phyloP scores from a whole-genome alignment of 768 basidiomycete genomes.

The Sistotremastrum niveocremeum region DNA sequence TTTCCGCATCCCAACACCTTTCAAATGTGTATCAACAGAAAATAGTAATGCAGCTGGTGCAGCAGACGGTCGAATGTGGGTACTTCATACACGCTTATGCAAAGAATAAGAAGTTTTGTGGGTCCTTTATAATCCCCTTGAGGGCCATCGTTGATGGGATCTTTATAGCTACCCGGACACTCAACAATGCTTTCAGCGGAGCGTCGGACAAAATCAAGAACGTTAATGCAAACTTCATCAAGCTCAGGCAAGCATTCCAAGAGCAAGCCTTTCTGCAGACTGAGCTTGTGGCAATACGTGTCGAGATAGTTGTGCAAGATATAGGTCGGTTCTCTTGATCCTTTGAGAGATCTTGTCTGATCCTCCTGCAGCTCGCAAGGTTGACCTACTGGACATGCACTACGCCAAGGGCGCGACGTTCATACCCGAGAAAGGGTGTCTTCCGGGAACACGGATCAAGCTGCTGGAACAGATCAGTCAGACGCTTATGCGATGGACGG shows the following conservation, averaged over 20 bases:
- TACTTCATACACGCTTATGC: conserved; percentile 1
- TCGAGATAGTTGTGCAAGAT: too few species aligned
- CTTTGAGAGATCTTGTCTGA: too few species aligned
- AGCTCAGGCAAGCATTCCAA: not conserved
- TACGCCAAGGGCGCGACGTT: not conserved
- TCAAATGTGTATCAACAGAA: too few species aligned
- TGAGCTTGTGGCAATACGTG: too few species aligned
- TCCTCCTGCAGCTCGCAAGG: not conserved
- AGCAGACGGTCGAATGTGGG: conserved; percentile 1
- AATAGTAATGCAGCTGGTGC: too few species aligned
- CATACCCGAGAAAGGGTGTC: not conserved
- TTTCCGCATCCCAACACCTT: too few species aligned
- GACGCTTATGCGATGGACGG: too few species aligned
- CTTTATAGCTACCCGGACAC: not conserved
- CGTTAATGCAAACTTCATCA: not conserved
- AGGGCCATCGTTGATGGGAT: not conserved
- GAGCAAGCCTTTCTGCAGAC: too few species aligned
- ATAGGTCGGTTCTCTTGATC: too few species aligned
- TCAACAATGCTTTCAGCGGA: not conserved
- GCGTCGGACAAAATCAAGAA: not conserved
- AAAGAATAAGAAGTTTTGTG: conserved; percentile 2
- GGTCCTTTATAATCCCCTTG: not conserved
- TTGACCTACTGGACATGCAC: not conserved
- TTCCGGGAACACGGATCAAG: not conserved
- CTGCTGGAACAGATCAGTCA: not conserved